Evolutionary conservation across 2,329 filamentous ascomycete species (phyloP).

Genomic region (Colletotrichum euphorbiae): DNA sequence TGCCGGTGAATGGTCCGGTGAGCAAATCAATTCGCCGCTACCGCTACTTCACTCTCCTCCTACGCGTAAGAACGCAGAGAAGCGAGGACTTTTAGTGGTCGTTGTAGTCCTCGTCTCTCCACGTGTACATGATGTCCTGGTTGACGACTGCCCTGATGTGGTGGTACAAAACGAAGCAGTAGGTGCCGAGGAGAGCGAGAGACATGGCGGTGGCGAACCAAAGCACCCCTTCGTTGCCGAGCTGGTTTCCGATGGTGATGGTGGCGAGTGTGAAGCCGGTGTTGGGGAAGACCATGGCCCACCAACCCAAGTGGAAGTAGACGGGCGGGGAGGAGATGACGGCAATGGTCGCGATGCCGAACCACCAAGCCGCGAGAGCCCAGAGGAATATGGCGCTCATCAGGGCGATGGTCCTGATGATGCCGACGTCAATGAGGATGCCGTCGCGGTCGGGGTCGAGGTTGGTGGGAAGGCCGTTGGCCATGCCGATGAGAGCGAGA

Average conservation of each 20-base stretch:
- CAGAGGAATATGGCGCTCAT: constrained; percentile 70
- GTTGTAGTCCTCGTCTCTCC: constrained; percentile 61
- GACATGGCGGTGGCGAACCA: constrained; percentile 65
- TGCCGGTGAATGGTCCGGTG: background rate
- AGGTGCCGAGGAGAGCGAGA: constrained; percentile 55
- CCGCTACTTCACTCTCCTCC: background rate
- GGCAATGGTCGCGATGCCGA: constrained; percentile 54
- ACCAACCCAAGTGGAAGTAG: constrained; percentile 72
- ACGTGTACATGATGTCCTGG: constrained; percentile 68
- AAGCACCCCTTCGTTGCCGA: constrained; percentile 57
- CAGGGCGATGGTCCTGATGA: constrained; percentile 60
- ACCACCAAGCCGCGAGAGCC: constrained; percentile 72
- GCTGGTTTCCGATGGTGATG: constrained; percentile 63
- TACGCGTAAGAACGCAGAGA: background rate
- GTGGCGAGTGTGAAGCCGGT: constrained; percentile 69
- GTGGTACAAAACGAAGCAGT: constrained; percentile 57
- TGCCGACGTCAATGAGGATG: constrained; percentile 53
- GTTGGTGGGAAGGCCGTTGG: constrained; percentile 62
- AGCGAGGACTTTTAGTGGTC: constrained; percentile 20
- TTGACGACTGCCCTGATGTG: constrained; percentile 60
- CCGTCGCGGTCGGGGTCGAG: constrained; percentile 58
- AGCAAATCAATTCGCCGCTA: background rate
- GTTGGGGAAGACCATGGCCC: constrained; percentile 73
- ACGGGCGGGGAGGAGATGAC: constrained; percentile 54
- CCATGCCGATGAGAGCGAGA: constrained; percentile 76